Evolutionary conservation across 1,139 yeast species (phyloP), one percentile per base, ranked within the genome.

Genomic region (Yamadazyma oceani): DNA sequence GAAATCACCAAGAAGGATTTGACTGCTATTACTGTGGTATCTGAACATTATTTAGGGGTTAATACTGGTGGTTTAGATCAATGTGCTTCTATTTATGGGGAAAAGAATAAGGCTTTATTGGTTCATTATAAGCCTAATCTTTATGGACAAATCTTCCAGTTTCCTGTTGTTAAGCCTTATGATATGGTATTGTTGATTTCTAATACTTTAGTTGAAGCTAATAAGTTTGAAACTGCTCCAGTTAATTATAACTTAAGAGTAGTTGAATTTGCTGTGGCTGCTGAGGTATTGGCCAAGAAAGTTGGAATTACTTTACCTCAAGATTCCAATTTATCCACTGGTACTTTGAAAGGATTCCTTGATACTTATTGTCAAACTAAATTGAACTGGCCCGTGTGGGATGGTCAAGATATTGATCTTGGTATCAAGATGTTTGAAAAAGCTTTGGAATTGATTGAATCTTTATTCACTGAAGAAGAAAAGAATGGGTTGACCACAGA

Each of bases 61-160:
- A 82, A 81, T 54, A 79, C 82, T 31, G 90, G 90, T 17, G 90
- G 90, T 31, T 77, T 83, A 85, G 90, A 83, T 55, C 90, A 83
- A 60, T 73, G 84, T 44, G 89, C 90, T 3, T 76, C 85, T 2
- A 72, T 83, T 17, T 82, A 75, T 49, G 89, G 89, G n/a, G 79
- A 75, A 49, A 64, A 60, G 31, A 72, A 69, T 42, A 78, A 82
- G 48, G 85, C 84, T 2, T 58, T 83, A 43, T 70, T 76, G 46
- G 80, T 83, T 31, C 78, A 77, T 44, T 83, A 82, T 60, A 71
- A 73, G 44, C 90, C 90, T 2, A 59, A 68, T 41, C 64, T 83
- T 37, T 63, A 60, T 28, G 88, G 80, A 11, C 63, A 69, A 29
- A 76, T 85, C n/a, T 70, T 79, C 52, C 58, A 64, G 32, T 75